These are phyloP conservation scores for Chlorophyllum brunneum DNA, from an alignment of 768 basidiomycete genomes.

Conservation along the genomic window DNA sequence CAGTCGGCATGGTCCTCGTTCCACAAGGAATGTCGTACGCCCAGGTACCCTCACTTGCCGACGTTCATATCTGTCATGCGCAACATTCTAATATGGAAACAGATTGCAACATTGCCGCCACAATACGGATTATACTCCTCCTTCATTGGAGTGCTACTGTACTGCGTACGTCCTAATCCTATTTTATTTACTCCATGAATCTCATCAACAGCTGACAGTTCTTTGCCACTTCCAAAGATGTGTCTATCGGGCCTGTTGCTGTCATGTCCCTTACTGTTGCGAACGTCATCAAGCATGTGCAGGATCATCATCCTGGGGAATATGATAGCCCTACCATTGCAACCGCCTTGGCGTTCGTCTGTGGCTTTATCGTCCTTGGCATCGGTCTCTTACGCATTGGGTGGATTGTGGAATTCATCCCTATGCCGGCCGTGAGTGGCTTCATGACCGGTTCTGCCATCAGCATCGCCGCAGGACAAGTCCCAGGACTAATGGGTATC, in stretches of 20 bases:
- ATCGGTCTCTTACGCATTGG: conserved; percentile 89
- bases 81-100: not conserved
- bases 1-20: conserved; percentile 93
- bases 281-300: conserved; percentile 71
- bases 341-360: conserved; percentile 77
- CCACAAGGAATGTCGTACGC: conserved; percentile 95
- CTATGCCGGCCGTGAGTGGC: conserved; percentile 76
- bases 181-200: not conserved
- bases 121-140: conserved; percentile 95
- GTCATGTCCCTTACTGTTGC: conserved; percentile 93
- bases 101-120: conserved; percentile 81
- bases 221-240: conserved; percentile 97
- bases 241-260: conserved; percentile 98
- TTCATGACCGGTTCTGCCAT: conserved; percentile 99
- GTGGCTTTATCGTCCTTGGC: conserved; percentile 87
- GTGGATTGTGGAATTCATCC: conserved; percentile 95
- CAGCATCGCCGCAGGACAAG: conserved; percentile 83
- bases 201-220: conserved; percentile 41
- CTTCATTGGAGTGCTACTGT: conserved; percentile 82
- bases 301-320: conserved; percentile 45
- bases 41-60: conserved; percentile 35
- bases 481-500: conserved; percentile 88
- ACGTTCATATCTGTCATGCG: not conserved
- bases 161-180: conserved; percentile 54
- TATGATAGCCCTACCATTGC: conserved; percentile 78